Conservation (phyloP, 257 asterid genomes). For the Schizonepeta tenuifolia region DNA sequence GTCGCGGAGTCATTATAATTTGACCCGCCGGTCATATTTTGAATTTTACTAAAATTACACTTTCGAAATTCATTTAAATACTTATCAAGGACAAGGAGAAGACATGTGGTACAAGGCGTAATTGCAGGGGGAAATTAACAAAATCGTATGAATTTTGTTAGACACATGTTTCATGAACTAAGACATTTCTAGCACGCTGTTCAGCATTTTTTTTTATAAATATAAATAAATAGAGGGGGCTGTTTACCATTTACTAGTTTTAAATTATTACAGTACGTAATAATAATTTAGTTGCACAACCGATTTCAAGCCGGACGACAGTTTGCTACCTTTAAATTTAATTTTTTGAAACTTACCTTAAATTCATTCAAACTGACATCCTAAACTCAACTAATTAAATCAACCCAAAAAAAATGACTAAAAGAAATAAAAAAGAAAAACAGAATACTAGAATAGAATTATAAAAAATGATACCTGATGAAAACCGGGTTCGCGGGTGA, state of each 20-base stretch:
- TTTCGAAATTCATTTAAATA: too few species aligned
- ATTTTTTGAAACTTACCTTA: too few species aligned
- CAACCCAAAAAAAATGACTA: not conserved
- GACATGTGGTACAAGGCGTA: too few species aligned
- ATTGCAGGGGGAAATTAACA: not conserved
- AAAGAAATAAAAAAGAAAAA: too few species aligned
- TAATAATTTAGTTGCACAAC: not conserved
- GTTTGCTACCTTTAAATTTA: too few species aligned
- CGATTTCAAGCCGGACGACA: not conserved
- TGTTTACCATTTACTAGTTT: not conserved
- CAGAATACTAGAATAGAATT: too few species aligned
- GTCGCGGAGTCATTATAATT: not conserved
- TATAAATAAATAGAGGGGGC: too few species aligned
- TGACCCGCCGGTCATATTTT: not conserved
- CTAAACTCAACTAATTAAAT: not conserved
- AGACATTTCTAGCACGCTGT: not conserved
- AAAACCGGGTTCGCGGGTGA: constrained; percentile 75
- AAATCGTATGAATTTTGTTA: not conserved
- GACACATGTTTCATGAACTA: not conserved
- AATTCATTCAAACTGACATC: not conserved
- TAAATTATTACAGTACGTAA: not conserved
- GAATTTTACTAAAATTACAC: not conserved
- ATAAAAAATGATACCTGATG: constrained; percentile 63
- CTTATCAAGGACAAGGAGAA: too few species aligned
- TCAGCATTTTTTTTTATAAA: too few species aligned